phyloP scores from a whole-genome alignment of 495 filamentous ascomycete species.

The Penicillium cinerascens region DNA sequence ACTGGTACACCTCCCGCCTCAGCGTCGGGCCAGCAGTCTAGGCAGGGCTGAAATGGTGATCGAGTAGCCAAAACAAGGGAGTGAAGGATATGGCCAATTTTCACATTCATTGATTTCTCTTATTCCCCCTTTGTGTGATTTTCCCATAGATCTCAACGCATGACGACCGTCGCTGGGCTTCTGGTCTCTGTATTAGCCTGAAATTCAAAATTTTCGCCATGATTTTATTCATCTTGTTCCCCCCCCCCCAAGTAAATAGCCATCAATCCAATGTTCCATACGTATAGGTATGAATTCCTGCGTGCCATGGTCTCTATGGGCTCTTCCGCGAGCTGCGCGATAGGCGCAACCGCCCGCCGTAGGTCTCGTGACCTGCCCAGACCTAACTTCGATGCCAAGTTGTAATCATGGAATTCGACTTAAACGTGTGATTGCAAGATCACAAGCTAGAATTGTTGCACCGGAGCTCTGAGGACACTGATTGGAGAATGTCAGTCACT shows the following conservation, averaged over 20 bases:
- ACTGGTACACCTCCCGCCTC: constrained; percentile 8
- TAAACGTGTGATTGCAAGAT: too few species aligned
- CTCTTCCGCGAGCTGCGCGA: neutral
- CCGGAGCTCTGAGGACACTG: too few species aligned
- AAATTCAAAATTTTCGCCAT: neutral
- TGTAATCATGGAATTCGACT: neutral
- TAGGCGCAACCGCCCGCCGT: neutral
- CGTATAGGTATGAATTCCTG: neutral
- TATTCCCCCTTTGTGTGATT: neutral
- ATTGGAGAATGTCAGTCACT: too few species aligned
- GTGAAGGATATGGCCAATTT: neutral
- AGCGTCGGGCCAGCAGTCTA: neutral
- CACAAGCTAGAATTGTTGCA: too few species aligned
- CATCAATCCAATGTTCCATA: neutral
- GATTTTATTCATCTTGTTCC: neutral
- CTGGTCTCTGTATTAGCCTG: neutral
- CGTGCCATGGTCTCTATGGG: neutral
- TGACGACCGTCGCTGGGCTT: neutral
- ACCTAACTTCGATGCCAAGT: neutral
- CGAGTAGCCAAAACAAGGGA: neutral
- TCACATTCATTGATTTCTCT: neutral
- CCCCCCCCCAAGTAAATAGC: neutral
- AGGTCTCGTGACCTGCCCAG: neutral
- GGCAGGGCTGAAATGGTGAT: neutral
- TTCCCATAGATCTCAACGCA: neutral